Evolutionary conservation across 495 filamentous ascomycete species (phyloP), one percentile per base, ranked within the genome.

Genomic region (Lasiosphaeria ovina): DNA sequence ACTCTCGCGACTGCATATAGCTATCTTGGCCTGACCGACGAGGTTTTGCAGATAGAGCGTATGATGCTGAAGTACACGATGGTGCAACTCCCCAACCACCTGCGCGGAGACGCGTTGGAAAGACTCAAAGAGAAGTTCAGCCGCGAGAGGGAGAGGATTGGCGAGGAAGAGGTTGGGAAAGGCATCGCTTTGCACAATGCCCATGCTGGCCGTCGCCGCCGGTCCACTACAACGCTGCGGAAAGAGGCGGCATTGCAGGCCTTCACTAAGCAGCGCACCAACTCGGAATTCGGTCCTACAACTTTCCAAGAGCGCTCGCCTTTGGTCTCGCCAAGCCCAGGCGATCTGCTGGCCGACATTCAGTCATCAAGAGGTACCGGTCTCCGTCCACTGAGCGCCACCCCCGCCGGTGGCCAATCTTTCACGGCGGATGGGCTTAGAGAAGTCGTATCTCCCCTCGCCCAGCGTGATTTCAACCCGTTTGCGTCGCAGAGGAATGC

Each of bases 171-270:
- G 59, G 81, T 86, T 17, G 88, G 86, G 61, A 98, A 98, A 74
- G 94, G 95, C 14, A 98, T 98, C 66, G 95, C 95, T 6, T 77
- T 98, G 36, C 95, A 98, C 70, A 98, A 98, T 64, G 63, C 80
- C 3, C 84, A 81, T 14, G 80, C 82, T 33, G 78, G 81, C 48
- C 83, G 85, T 47, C 85, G 88, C 62, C 83, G 84, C 62, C 83
- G 89, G 48, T 91, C 93, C 3, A 89, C 85, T 17, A 87, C 83
- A 24, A 85, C 82, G 48, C 76, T 97, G 3, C 79, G 92, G 51
- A 97, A 91, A 67, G 93, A 96, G 59, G 89, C 89, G 33, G 83
- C 85, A n/a, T 69, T 90, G 35, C 89, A 94, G 60, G 82, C 85
- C 31, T 85, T 83, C 62, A 74, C 79, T 12, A 74, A 63, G 62